Evolutionary conservation across 2,329 filamentous ascomycete genomes (phyloP), one percentile per base, ranked within the genome.

Genomic region (Dactylellina leptospora): DNA sequence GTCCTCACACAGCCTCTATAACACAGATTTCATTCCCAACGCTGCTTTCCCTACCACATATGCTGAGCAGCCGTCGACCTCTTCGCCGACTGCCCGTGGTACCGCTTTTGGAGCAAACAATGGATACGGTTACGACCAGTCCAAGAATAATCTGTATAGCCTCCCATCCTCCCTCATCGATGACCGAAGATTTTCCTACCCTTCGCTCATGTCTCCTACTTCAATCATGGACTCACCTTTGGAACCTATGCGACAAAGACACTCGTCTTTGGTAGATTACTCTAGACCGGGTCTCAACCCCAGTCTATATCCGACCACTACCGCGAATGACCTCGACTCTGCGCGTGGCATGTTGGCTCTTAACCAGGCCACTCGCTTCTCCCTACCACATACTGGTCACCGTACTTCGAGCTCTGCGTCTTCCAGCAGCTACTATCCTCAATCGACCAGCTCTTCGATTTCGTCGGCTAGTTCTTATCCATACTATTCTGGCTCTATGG

Each of bases 291-390:
- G 74, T 38, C 38, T 64, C 28, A 84, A 85, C 81, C 85, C 87
- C 79, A 83, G 82, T 75, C 81, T 86, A 55, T 83, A 81, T 79
- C 85, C 81, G 82, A 86, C 81, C 78, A 88, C 83, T 96, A 93
- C 97, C 78, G 91, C 92, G 25, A n/a, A n/a, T n/a, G n/a, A n/a
- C n/a, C 87, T 97, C 63, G 93, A 97, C 79, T 93, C 93, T 22
- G 93, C 92, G 79, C 90, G 95, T 73, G 92, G 92, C 76, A 97
- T 97, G 91, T 86, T 97, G 23, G 92, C 92, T 36, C 90, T 97
- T 85, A 96, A 91, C 85, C 92, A 97, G 30, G 47, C 69, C 6
- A 42, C 56, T 38, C 54, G 69, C 22, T 61, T 68, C 48, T 44
- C 27, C 4, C n/a, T 68, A 9, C 60, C 61, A 23, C 68, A 72